These are phyloP conservation scores for Colletotrichum sp. DNA, from an alignment of 2,329 filamentous ascomycete species.

Conservation along the genomic window DNA sequence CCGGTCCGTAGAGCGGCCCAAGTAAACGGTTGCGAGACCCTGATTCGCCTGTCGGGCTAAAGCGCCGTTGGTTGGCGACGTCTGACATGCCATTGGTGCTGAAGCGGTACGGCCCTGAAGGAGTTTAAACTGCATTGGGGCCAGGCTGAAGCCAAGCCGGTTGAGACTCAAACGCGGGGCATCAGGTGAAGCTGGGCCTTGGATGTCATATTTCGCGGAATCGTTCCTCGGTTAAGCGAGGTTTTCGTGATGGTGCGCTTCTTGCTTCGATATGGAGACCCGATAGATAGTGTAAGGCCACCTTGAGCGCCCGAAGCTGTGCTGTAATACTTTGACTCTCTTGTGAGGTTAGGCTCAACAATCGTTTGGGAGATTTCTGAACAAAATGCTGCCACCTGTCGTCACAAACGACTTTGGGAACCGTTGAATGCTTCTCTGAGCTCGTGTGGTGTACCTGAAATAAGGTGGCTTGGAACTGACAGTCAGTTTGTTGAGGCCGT, in stretches of 20 bases:
- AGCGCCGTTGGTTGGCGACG: background rate
- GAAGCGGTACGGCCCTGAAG: background rate
- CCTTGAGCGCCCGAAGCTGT: rapidly evolving
- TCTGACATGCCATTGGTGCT: background rate
- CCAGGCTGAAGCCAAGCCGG: background rate
- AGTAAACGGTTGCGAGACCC: background rate
- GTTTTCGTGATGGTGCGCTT: background rate
- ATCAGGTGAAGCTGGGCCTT: background rate
- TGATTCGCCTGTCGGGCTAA: background rate
- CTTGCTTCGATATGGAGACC: background rate
- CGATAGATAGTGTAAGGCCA: rapidly evolving
- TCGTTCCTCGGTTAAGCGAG: background rate
- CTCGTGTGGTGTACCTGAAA: background rate
- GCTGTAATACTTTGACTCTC: background rate
- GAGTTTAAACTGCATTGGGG: background rate
- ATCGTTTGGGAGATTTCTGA: too few relatives aligned
- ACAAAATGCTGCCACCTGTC: background rate
- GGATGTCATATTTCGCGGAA: background rate
- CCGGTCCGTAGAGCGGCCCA: background rate
- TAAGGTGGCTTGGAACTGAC: background rate
- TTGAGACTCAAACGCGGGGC: background rate
- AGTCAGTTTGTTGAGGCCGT: background rate
- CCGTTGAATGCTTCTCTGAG: background rate
- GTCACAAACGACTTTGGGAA: background rate
- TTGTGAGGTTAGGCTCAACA: background rate